phyloP scores from a whole-genome alignment of 257 asterid genomes.

The Solanum verrucosum region DNA sequence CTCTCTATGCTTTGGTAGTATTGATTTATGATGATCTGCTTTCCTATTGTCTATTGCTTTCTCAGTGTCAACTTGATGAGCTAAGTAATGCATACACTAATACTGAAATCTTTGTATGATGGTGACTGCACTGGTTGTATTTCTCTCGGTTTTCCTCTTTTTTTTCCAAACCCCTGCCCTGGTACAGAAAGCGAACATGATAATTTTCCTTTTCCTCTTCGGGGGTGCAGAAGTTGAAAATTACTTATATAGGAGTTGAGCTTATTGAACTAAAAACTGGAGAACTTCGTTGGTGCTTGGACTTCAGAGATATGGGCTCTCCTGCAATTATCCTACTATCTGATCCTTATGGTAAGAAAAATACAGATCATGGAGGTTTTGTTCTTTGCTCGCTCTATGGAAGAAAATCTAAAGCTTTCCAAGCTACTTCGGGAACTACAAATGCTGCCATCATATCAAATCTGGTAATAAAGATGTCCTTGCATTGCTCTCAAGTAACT shows the following conservation, averaged over 20 bases:
- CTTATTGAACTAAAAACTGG: slow-evolving; percentile 81
- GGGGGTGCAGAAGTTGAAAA: slow-evolving; percentile 69
- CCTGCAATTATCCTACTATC: slow-evolving; percentile 75
- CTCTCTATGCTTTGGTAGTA: not conserved
- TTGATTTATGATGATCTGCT: not conserved
- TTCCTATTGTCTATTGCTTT: not conserved
- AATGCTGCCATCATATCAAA: slow-evolving; percentile 54
- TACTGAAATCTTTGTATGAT: not conserved
- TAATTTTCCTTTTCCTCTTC: slow-evolving; percentile 4
- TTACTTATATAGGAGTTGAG: slow-evolving; percentile 82
- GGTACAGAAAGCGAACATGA: not conserved
- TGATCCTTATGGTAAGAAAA: slow-evolving; percentile 82
- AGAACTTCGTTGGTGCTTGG: slow-evolving; percentile 96
- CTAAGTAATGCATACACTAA: not conserved
- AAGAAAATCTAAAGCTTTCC: slow-evolving; percentile 96
- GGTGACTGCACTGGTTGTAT: not conserved
- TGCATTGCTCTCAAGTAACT: not conserved
- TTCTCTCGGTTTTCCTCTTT: not conserved
- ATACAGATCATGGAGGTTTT: slow-evolving; percentile 65
- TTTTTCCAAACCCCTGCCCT: not conserved
- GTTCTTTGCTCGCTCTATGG: slow-evolving; percentile 90
- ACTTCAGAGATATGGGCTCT: slow-evolving; percentile 95
- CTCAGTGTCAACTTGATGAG: not conserved
- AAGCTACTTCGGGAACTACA: slow-evolving; percentile 91
- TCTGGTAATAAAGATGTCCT: slow-evolving; percentile 41